Base-by-base conservation (phyloP, 140 eudicot species). In the Senecio squalidus region DNA sequence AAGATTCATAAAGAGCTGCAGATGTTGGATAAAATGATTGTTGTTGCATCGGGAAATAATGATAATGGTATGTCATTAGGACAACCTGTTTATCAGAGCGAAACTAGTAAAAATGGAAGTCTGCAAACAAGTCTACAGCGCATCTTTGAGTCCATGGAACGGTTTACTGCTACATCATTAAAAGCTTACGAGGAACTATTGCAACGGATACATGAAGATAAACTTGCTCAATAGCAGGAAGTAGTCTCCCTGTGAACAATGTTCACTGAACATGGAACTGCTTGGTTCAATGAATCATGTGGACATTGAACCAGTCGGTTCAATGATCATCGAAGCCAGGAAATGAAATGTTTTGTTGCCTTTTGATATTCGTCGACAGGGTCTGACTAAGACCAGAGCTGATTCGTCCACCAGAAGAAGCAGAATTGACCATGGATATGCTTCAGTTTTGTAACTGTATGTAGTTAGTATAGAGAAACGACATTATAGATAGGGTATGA, bases 101-200 rank as follows among this genome's bases (percentile, higher is more conserved):
- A 92, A 52, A 84, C 98, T 3, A 81, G 87, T 72, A 90, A 76
- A 69, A 82, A 60, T 20, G 78, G 82, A 16, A 79, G 86, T 41
- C 66, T 92, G 40, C 98, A 87, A 67, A 73, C 76, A 16, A 79
- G 96, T 48, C 73, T 92, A 43, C 83, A 80, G 47, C 96, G 76
- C 6, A 60, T 86, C 10, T 88, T 86, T 22, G 96, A 84, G 78
- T 82, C 98, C 7, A 65, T 91, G 96, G 96, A 91, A 69, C 86
- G 68, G 69, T 87, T 81, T 39, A 65, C 86, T 5, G 67, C 79
- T 9, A 60, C 65, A 55, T 84, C 94, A 4, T 66, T 92, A 58
- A 87, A 73, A 69, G 85, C 59, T n/a, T 84, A 92, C n/a, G 96
- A 87, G 78, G 96, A 83, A 58, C 49, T 92, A 49, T 41, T 92